A percentile compares a stretch with the other conserved stretches of the same genome.
Evolutionary conservation across 148 eudicot genomes (phyloP).

Genomic region (Oxyria digyna): DNA sequence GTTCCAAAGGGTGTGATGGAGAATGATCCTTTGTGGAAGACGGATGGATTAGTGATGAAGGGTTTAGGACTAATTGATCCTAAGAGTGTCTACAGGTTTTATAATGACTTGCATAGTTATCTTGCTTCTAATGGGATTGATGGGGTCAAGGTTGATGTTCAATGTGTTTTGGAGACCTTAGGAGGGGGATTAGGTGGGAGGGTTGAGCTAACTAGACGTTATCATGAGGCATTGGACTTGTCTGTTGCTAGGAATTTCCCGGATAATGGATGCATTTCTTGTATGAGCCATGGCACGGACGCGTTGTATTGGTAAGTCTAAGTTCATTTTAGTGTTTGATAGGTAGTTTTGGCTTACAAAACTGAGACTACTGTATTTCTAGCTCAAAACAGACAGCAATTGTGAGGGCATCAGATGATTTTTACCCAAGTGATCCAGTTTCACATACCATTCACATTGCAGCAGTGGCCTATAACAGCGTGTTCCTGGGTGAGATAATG

Average conservation of each 20-base stretch:
- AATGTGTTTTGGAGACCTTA: conserved; percentile 68
- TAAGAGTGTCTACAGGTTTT: conserved; percentile 53
- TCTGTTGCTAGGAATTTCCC: conserved; percentile 64
- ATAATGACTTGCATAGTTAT: conserved; percentile 56
- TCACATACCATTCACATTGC: conserved; percentile 94
- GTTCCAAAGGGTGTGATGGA: conserved; percentile 50
- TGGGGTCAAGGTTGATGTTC: conserved; percentile 88
- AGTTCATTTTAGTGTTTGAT: no score
- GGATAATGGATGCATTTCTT: conserved; percentile 82
- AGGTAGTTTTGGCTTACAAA: no score
- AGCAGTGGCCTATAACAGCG: conserved; percentile 73
- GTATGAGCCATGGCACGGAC: conserved; percentile 84
- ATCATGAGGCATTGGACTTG: conserved; percentile 75
- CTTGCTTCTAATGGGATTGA: conserved; percentile 67
- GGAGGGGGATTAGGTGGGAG: conserved; percentile 70
- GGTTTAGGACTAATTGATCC: conserved; percentile 80
- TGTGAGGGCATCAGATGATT: conserved; percentile 91
- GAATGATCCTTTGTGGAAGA: conserved; percentile 67
- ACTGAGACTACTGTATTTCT: no score
- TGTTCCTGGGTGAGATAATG: conserved; percentile 88
- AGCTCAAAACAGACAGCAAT: conserved; percentile 77
- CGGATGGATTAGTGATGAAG: conserved; percentile 43
- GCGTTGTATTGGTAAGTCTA: conserved; percentile 67
- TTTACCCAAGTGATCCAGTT: conserved; percentile 66
- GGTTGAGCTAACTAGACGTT: conserved; percentile 60